Conservation (phyloP, 1,139 yeast species). For the Taphrina pruni region DNA sequence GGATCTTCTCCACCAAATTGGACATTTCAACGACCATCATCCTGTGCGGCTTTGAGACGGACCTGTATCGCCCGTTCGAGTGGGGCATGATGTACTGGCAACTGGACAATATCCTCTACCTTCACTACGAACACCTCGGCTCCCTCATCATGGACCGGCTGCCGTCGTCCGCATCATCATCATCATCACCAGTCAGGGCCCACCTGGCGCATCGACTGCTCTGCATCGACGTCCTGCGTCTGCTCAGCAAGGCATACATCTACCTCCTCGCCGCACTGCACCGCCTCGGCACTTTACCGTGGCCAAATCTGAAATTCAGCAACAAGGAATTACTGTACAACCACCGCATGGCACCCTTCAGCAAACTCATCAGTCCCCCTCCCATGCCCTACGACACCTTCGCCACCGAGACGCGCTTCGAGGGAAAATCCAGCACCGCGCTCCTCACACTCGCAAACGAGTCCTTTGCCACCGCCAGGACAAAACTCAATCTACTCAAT, state of each 20-base stretch:
- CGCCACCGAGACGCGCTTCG: neutral
- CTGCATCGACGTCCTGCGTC: constrained; percentile 12
- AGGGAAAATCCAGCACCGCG: constrained; percentile 4
- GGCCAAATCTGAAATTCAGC: constrained; percentile 5
- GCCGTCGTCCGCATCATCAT: neutral
- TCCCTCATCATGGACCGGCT: constrained; percentile 23
- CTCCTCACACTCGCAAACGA: neutral
- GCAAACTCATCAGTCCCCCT: constrained; percentile 21
- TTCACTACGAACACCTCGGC: constrained; percentile 20
- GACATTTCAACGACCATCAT: constrained; percentile 73
- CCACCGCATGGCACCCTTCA: constrained; percentile 27
- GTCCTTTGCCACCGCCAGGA: constrained; percentile 13
- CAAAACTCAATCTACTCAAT: neutral
- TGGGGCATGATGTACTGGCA: constrained; percentile 72
- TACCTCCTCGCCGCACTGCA: constrained; percentile 5
- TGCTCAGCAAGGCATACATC: constrained; percentile 11
- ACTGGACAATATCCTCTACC: constrained; percentile 39
- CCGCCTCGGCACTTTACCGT: neutral
- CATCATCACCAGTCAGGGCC: neutral
- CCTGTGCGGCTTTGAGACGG: constrained; percentile 76
- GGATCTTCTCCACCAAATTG: constrained; percentile 69
- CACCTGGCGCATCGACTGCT: constrained; percentile 15
- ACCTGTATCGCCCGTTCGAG: constrained; percentile 76
- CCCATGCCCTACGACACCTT: constrained; percentile 10
- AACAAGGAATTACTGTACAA: constrained; percentile 12